Evolutionary conservation across 2,329 filamentous ascomycete species (phyloP).

Genomic region (Sarocladium brachiariae): DNA sequence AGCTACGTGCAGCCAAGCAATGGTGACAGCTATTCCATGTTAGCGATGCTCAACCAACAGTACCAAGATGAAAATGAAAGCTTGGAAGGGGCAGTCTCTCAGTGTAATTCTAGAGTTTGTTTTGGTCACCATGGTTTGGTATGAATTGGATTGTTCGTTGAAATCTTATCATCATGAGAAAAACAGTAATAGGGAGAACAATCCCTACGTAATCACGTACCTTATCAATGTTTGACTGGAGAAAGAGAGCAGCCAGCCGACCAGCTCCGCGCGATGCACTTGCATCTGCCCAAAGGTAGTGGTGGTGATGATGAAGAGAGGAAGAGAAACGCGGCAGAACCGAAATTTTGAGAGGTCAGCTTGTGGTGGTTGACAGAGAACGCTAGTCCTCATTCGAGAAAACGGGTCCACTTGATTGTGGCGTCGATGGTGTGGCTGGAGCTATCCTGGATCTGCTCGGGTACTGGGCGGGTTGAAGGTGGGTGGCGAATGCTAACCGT

Average conservation of each 20-base stretch:
- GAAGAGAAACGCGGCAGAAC: slow-evolving; percentile 6
- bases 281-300: background rate
- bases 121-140: slow-evolving; percentile 49
- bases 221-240: background rate
- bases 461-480: slow-evolving; percentile 13
- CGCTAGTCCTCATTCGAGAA: slow-evolving; percentile 17
- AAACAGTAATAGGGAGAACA: slow-evolving; percentile 9
- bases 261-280: slow-evolving; percentile 1
- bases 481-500: slow-evolving; percentile 19
- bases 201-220: slow-evolving; percentile 1
- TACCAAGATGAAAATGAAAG: background rate
- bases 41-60: background rate
- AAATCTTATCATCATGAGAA: slow-evolving; percentile 28
- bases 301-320: background rate
- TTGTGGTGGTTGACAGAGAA: slow-evolving; percentile 21
- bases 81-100: slow-evolving; percentile 34
- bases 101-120: slow-evolving; percentile 47
- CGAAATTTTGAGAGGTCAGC: slow-evolving; percentile 14
- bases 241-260: background rate
- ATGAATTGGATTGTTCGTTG: slow-evolving; percentile 58
- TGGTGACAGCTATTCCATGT: slow-evolving; percentile 13
- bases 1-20: background rate
- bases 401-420: slow-evolving; percentile 18
- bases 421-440: slow-evolving; percentile 25
- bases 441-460: slow-evolving; percentile 15